Evolutionary conservation across 805 yeast genomes (phyloP).

Genomic region (Yarrowia porcina): DNA sequence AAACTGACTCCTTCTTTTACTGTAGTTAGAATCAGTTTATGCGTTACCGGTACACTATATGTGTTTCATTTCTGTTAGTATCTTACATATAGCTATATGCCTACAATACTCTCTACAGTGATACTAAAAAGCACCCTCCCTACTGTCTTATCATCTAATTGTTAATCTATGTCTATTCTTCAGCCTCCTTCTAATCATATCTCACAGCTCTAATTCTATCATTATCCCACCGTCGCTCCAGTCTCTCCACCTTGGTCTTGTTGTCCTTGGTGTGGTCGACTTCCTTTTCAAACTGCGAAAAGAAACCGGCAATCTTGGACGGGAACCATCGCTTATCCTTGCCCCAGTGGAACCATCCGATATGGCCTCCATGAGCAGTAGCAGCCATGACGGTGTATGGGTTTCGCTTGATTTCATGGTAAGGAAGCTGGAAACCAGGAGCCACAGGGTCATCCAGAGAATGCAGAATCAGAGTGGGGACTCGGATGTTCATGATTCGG

Average conservation of each 20-base stretch:
- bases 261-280: conserved; percentile 31
- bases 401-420: conserved; percentile 48
- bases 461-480: conserved; percentile 63
- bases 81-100: no score
- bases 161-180: background rate
- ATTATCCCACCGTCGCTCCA: conserved; percentile 28
- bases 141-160: background rate
- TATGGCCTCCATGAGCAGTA: conserved; percentile 74
- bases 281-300: conserved; percentile 39
- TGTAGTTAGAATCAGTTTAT: no score
- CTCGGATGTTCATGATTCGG: conserved; percentile 50
- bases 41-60: no score
- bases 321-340: conserved; percentile 64
- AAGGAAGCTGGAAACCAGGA: conserved; percentile 52
- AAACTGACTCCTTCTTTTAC: no score
- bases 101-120: no score
- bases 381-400: conserved; percentile 59
- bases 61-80: no score
- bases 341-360: conserved; percentile 66
- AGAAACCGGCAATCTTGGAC: conserved; percentile 48
- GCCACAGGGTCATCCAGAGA: conserved; percentile 75
- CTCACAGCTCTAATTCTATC: conserved; percentile 27
- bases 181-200: background rate
- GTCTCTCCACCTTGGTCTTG: conserved; percentile 27
- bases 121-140: no score